Percentiles rank a stretch among this genome's conserved stretches.
Conservation (phyloP, 75 land plant species). For the Selaginella moellendorffii region DNA sequence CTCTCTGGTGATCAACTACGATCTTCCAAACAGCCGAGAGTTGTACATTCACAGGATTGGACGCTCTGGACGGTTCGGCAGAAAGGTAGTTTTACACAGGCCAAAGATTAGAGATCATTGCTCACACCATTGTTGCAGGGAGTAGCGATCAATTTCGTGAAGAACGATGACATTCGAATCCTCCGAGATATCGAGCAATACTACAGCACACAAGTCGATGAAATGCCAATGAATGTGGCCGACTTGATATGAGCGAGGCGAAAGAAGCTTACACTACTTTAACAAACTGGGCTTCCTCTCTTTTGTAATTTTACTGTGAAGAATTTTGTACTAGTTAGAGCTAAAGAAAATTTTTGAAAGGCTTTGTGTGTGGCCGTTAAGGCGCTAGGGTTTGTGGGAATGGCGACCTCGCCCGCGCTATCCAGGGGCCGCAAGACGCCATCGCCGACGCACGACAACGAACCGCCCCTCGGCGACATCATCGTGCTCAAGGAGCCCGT, state of each 20-base stretch:
- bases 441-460: constrained; percentile 1
- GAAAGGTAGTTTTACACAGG: constrained; percentile 36
- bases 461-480: neutral
- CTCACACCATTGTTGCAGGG: constrained; percentile 60
- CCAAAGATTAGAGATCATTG: too few species aligned
- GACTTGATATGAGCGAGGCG: too few species aligned
- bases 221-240: constrained; percentile 98
- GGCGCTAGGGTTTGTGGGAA: neutral
- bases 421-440: constrained; percentile 3
- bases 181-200: constrained; percentile 88
- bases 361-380: too few species aligned
- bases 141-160: constrained; percentile 96
- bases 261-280: too few species aligned
- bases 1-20: constrained; percentile 71
- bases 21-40: constrained; percentile 78
- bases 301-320: too few species aligned
- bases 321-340: too few species aligned
- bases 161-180: constrained; percentile 81
- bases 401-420: constrained; percentile 1
- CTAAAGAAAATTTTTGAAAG: too few species aligned
- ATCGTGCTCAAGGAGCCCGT: constrained; percentile 14
- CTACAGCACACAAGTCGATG: constrained; percentile 92
- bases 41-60: constrained; percentile 79
- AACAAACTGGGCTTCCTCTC: neutral
- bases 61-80: constrained; percentile 76